phyloP scores from a whole-genome alignment of 257 asterid genomes.

The Fraxinus cuspidata region DNA sequence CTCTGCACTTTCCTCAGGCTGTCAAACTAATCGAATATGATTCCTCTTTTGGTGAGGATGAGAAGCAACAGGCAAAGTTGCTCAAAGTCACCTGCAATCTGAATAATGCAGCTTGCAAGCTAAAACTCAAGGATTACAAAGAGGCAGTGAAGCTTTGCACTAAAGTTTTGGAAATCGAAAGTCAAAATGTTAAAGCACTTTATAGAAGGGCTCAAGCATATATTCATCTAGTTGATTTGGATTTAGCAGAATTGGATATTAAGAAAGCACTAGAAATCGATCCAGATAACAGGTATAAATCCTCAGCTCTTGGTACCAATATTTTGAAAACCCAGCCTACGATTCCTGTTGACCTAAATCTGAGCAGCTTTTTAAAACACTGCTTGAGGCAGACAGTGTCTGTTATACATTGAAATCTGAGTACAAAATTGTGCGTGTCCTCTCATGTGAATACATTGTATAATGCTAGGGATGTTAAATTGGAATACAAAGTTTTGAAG shows the following conservation, averaged over 20 bases:
- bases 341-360: neutral
- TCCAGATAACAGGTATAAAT: slow-evolving; percentile 51
- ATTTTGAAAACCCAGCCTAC: neutral
- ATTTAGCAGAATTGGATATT: slow-evolving; percentile 57
- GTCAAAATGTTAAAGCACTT: slow-evolving; percentile 54
- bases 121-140: slow-evolving; percentile 56
- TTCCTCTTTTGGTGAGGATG: slow-evolving; percentile 49
- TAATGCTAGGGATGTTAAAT: slow-evolving; percentile 54
- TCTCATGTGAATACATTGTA: slow-evolving; percentile 5
- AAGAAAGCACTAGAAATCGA: slow-evolving; percentile 68
- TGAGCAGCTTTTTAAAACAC: neutral
- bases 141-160: slow-evolving; percentile 53
- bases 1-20: slow-evolving; percentile 33
- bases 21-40: slow-evolving; percentile 45
- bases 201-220: slow-evolving; percentile 70
- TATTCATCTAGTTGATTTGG: slow-evolving; percentile 54
- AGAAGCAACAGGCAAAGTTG: slow-evolving; percentile 45
- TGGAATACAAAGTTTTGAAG: slow-evolving; percentile 51
- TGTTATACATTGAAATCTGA: neutral
- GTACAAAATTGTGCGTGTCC: neutral
- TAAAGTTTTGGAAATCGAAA: slow-evolving; percentile 51
- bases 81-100: slow-evolving; percentile 50
- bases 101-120: slow-evolving; percentile 70
- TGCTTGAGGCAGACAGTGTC: neutral
- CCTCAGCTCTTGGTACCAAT: neutral